phyloP scores from a whole-genome alignment of 2,329 filamentous ascomycete genomes.

The Pyrenochaeta sp. region DNA sequence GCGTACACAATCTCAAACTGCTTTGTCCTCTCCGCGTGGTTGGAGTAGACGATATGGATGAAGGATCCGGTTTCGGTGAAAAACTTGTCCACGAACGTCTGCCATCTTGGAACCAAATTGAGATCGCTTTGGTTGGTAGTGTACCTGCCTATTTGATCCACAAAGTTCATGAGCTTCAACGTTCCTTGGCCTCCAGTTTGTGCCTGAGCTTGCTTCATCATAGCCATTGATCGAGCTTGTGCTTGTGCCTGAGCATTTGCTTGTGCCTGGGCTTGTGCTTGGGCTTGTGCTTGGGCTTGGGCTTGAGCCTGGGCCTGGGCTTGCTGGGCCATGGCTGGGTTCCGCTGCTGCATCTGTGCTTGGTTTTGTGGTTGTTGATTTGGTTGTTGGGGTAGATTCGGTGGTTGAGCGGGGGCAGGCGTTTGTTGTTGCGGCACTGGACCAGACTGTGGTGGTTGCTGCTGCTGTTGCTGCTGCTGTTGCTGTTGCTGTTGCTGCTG shows the following conservation, averaged over 20 bases:
- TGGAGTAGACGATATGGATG: constrained; percentile 70
- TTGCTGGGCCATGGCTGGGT: constrained; percentile 43
- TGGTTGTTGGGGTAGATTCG: constrained; percentile 41
- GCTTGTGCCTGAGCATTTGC: constrained; percentile 25
- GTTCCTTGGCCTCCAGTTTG: constrained; percentile 51
- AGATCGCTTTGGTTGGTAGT: constrained; percentile 56
- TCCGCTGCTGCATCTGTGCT: constrained; percentile 46
- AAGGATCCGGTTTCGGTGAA: constrained; percentile 82
- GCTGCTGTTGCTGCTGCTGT: constrained; percentile 30
- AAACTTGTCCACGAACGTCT: constrained; percentile 78
- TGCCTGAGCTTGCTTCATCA: constrained; percentile 40
- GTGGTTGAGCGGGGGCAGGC: constrained; percentile 47
- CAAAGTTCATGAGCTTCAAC: constrained; percentile 63
- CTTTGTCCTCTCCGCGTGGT: constrained; percentile 70
- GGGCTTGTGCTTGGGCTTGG: constrained; percentile 37
- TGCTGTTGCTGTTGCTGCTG: constrained; percentile 42
- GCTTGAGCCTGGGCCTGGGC: constrained; percentile 52
- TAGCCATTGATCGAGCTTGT: constrained; percentile 36
- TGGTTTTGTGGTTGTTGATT: constrained; percentile 45
- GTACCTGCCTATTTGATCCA: constrained; percentile 64
- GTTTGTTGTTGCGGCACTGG: constrained; percentile 57
- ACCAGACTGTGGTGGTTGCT: constrained; percentile 52
- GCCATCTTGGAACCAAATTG: constrained; percentile 78
- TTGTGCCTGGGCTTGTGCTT: constrained; percentile 32
- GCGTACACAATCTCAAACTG: constrained; percentile 86